These are phyloP conservation scores for Dioscorea zingiberensis DNA, from an alignment of 106 monocot species.

Conservation along the genomic window DNA sequence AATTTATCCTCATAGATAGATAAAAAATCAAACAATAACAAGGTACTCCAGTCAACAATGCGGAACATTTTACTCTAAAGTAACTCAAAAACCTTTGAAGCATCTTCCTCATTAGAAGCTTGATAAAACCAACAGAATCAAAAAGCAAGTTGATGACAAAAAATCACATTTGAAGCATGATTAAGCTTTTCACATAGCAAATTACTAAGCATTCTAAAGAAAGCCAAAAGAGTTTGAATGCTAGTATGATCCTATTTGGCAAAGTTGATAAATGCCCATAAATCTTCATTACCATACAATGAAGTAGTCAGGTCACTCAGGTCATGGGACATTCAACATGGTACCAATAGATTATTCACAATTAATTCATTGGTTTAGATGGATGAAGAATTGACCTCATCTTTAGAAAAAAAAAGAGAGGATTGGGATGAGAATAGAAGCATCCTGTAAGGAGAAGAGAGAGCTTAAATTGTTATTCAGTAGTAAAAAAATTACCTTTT, in stretches of 20 bases:
- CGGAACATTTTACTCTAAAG: slow-evolving; percentile 75
- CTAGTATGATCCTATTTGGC: slow-evolving; percentile 94
- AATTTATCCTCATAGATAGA: slow-evolving; percentile 88
- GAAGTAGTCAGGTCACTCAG: too few relatives aligned
- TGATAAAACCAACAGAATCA: slow-evolving; percentile 12
- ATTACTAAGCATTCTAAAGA: slow-evolving; percentile 66
- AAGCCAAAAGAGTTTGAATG: slow-evolving; percentile 83
- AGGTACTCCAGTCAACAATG: slow-evolving; percentile 78
- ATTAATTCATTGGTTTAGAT: too few relatives aligned
- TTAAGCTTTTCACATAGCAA: slow-evolving; percentile 39
- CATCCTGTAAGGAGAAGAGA: too few relatives aligned
- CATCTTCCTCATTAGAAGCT: slow-evolving; percentile 84
- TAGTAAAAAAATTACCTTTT: too few relatives aligned
- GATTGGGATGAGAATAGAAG: too few relatives aligned
- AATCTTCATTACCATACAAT: slow-evolving; percentile 78
- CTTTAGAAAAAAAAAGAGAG: too few relatives aligned
- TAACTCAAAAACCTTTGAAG: slow-evolving; percentile 78
- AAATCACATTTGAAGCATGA: background rate
- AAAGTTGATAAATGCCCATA: slow-evolving; percentile 82
- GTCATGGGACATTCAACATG: too few relatives aligned
- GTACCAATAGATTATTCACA: too few relatives aligned
- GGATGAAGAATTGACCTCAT: too few relatives aligned
- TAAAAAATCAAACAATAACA: slow-evolving; percentile 92
- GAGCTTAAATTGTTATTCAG: too few relatives aligned
- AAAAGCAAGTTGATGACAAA: background rate